phyloP scores from a whole-genome alignment of 2,329 filamentous ascomycete genomes.

The Cryoendolithus antarcticus region DNA sequence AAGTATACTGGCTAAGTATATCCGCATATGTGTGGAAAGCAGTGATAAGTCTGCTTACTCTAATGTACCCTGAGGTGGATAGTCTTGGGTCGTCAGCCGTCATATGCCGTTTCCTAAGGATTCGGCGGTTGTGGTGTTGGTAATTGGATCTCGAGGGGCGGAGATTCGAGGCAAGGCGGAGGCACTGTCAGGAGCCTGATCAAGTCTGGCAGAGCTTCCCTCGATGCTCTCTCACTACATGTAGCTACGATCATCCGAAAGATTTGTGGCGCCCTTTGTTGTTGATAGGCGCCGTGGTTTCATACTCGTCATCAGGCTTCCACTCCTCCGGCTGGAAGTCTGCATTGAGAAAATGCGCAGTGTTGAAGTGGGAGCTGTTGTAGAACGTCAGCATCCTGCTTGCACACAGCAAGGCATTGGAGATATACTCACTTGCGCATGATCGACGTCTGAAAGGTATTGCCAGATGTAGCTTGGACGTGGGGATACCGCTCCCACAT shows the following conservation, averaged over 20 bases:
- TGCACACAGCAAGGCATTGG: neutral
- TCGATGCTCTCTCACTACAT: constrained; percentile 23
- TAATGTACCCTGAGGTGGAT: constrained; percentile 25
- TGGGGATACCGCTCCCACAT: constrained; percentile 33
- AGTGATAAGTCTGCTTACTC: constrained; percentile 13
- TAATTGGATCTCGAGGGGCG: constrained; percentile 5
- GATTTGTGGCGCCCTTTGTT: constrained; percentile 19
- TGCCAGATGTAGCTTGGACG: constrained; percentile 25
- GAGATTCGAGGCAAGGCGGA: constrained; percentile 6
- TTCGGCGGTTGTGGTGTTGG: constrained; percentile 6
- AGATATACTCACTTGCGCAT: constrained; percentile 33
- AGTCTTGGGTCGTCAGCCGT: constrained; percentile 24
- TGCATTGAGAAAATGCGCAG: constrained; percentile 39
- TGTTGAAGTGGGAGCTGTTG: constrained; percentile 38
- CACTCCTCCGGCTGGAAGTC: constrained; percentile 43
- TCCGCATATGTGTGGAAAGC: no score
- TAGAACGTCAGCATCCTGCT: constrained; percentile 3
- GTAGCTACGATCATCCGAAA: constrained; percentile 15
- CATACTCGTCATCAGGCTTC: constrained; percentile 36
- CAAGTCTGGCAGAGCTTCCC: constrained; percentile 9
- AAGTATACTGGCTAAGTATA: no score
- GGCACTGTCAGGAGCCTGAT: constrained; percentile 13
- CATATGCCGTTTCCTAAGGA: constrained; percentile 10
- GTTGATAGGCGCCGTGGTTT: constrained; percentile 17
- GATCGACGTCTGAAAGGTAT: constrained; percentile 36